Evolutionary conservation across 106 monocot genomes (phyloP).

Genomic region (Allium cepa): DNA sequence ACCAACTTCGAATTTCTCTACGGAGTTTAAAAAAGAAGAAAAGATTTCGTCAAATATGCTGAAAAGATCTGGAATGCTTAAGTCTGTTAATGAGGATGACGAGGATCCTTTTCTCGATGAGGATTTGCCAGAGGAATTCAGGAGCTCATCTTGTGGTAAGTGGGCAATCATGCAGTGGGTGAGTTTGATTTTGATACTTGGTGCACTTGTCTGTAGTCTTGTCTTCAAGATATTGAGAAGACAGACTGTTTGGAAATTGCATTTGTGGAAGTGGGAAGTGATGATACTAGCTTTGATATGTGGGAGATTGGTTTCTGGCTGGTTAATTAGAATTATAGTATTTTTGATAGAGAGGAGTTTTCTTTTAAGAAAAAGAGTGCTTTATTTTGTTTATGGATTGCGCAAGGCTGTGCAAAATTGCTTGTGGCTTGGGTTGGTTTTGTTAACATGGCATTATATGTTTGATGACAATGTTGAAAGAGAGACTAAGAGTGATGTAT

Average conservation of each 20-base stretch:
- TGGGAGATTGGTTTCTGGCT: slow-evolving; percentile 71
- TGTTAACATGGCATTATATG: slow-evolving; percentile 59
- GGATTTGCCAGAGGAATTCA: slow-evolving; percentile 44
- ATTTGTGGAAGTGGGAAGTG: slow-evolving; percentile 74
- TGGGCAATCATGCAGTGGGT: slow-evolving; percentile 36
- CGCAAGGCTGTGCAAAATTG: slow-evolving; percentile 64
- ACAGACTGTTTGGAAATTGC: slow-evolving; percentile 44
- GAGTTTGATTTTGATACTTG: slow-evolving; percentile 46
- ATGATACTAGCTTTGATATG: slow-evolving; percentile 59
- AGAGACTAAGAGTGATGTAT: slow-evolving; percentile 16
- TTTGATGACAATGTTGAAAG: slow-evolving; percentile 46
- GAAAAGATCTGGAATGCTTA: slow-evolving; percentile 9
- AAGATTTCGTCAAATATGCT: slow-evolving; percentile 3
- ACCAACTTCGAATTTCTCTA: neutral
- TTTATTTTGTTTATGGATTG: slow-evolving; percentile 88
- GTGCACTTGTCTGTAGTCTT: slow-evolving; percentile 38
- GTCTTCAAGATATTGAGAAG: slow-evolving; percentile 21
- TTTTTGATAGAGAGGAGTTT: slow-evolving; percentile 78
- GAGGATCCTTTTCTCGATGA: slow-evolving; percentile 66
- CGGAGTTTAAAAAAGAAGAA: slow-evolving; percentile 2
- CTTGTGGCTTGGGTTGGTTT: slow-evolving; percentile 70
- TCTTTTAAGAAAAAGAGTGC: slow-evolving; percentile 53
- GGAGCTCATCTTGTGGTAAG: slow-evolving; percentile 8
- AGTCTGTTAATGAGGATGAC: slow-evolving; percentile 57
- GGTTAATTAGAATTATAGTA: slow-evolving; percentile 54